Evolutionary conservation across 805 yeast genomes (phyloP).

Genomic region (Myxozyma geophila): DNA sequence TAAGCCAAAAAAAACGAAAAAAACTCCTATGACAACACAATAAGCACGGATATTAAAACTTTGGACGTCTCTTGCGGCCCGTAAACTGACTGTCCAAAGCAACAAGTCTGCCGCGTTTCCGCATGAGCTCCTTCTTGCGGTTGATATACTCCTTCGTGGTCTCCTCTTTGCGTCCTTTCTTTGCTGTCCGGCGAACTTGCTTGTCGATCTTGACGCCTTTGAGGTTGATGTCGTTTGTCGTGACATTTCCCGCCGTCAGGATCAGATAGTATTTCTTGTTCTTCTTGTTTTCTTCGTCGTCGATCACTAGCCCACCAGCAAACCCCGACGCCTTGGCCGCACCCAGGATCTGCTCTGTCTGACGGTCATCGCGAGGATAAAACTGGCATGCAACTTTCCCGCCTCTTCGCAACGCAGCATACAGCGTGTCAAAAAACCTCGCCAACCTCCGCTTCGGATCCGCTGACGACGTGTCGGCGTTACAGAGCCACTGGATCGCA

Average conservation of each 20-base stretch:
- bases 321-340: conserved; percentile 95
- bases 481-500: conserved; percentile 97
- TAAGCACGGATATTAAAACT: conserved; percentile 53
- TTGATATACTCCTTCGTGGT: conserved; percentile 76
- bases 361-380: conserved; percentile 89
- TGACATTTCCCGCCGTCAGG: conserved; percentile 72
- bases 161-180: conserved; percentile 63
- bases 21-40: not conserved
- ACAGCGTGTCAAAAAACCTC: conserved; percentile 84
- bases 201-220: conserved; percentile 82
- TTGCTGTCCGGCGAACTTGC: conserved; percentile 38
- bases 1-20: not conserved
- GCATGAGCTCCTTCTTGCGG: conserved; percentile 92
- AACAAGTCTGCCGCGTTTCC: conserved; percentile 83
- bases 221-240: conserved; percentile 65
- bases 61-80: conserved; percentile 76
- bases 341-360: conserved; percentile 71
- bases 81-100: conserved; percentile 91
- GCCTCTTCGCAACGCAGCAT: conserved; percentile 84
- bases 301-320: conserved; percentile 92
- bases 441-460: conserved; percentile 84
- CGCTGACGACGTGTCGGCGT: conserved; percentile 80
- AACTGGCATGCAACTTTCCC: conserved; percentile 98
- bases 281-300: conserved; percentile 89
- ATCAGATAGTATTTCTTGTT: conserved; percentile 91